Evolutionary conservation across 352 stramenopile species (phyloP).

Genomic region (Phytophthora meadii): DNA sequence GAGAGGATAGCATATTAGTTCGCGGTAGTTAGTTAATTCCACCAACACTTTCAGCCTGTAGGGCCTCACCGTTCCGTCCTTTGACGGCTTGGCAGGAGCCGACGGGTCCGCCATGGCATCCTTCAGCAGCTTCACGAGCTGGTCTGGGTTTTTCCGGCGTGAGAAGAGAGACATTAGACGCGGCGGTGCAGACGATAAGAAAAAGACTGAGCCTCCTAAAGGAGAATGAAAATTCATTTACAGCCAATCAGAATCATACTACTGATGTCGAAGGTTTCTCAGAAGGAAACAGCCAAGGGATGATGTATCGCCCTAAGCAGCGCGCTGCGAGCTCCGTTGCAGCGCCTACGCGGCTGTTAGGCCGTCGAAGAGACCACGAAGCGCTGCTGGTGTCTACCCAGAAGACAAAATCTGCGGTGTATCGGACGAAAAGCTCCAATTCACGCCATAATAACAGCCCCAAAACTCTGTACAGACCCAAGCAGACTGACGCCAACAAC

Average conservation of each 20-base stretch:
- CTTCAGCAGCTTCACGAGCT: constrained; percentile 84
- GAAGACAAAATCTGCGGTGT: too few species aligned
- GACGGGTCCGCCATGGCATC: constrained; percentile 69
- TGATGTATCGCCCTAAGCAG: constrained; percentile 18
- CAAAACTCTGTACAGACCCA: constrained; percentile 16
- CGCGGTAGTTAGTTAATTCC: constrained; percentile 10
- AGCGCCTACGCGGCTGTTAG: constrained; percentile 13
- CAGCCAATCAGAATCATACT: constrained; percentile 6
- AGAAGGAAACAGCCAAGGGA: constrained; percentile 9
- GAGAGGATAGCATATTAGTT: neutral
- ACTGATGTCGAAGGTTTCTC: constrained; percentile 13
- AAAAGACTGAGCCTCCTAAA: too few species aligned
- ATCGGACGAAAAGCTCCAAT: constrained; percentile 16
- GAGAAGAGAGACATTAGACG: constrained; percentile 71
- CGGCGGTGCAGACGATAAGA: too few species aligned
- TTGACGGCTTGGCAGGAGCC: constrained; percentile 56
- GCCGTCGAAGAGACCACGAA: constrained; percentile 3
- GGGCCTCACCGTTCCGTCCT: constrained; percentile 59
- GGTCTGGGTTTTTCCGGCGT: constrained; percentile 80
- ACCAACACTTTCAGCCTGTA: neutral
- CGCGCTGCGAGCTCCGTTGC: constrained; percentile 1
- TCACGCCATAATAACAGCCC: constrained; percentile 3
- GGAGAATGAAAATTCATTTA: constrained; percentile 12
- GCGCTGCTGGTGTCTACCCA: neutral
- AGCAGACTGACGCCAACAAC: constrained; percentile 1